These are phyloP conservation scores for Apiospora rasikravindrae DNA, from an alignment of 2,329 filamentous ascomycete genomes.

Conservation along the genomic window DNA sequence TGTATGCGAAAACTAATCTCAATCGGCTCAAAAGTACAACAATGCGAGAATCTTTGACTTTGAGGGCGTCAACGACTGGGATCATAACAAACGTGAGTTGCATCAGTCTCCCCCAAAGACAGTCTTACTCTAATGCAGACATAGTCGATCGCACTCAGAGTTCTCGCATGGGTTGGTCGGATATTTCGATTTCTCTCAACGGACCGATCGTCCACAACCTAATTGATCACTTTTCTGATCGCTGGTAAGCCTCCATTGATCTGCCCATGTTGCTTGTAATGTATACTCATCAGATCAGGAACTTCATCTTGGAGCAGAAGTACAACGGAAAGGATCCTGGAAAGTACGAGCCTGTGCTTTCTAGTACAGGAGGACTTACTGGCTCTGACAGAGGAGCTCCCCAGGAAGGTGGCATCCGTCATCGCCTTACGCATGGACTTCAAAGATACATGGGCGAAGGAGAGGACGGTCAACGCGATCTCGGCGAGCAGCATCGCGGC, in stretches of 20 bases:
- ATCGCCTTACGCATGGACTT: conserved; percentile 48
- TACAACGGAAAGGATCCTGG: conserved; percentile 62
- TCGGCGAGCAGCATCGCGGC: not conserved
- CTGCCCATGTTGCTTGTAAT: not conserved
- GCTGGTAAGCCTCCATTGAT: conserved; percentile 61
- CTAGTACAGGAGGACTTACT: conserved; percentile 28
- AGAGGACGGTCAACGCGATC: conserved; percentile 25
- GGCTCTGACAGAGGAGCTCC: conserved; percentile 22
- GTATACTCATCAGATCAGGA: conserved; percentile 51
- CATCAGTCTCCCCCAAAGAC: not conserved
- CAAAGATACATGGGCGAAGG: conserved; percentile 44
- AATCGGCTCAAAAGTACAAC: conserved; percentile 64
- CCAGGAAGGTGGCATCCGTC: conserved; percentile 21
- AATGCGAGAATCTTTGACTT: conserved; percentile 87
- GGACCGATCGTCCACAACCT: conserved; percentile 80
- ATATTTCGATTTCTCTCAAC: conserved; percentile 77
- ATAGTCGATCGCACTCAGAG: conserved; percentile 75
- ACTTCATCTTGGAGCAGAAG: conserved; percentile 86
- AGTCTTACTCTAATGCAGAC: conserved; percentile 23
- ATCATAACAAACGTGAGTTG: conserved; percentile 74
- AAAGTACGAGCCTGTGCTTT: conserved; percentile 50
- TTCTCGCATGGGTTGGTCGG: conserved; percentile 92
- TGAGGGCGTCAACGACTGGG: conserved; percentile 75
- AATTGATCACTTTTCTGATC: conserved; percentile 77
- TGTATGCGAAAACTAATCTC: not conserved